Evolutionary conservation across 345 rosid genomes (phyloP), one percentile per base, ranked within the genome.

Genomic region (Syzygium aromaticum): DNA sequence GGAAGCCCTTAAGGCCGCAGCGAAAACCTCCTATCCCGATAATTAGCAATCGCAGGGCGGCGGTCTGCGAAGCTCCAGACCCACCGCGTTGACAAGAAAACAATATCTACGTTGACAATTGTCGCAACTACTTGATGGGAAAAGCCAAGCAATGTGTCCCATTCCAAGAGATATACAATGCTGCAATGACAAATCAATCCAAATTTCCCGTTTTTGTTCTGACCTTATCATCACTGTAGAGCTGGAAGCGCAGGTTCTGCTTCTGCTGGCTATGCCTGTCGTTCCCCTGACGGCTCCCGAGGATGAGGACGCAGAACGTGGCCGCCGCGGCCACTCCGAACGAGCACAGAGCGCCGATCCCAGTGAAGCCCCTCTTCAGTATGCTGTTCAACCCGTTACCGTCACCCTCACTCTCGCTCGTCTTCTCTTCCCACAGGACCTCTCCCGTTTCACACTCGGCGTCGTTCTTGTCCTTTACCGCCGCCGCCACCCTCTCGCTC

Each of bases 271-370:
- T 94, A 92, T 88, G 91, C 80, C 89, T 93, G 85, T 7, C 46
- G 61, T 40, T 46, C 38, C 30, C 23, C 92, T 94, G 80, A 88
- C 88, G 96, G 90, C 90, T 93, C 27, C 98, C 97, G 19, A 96
- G 87, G 25, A 97, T 87, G 89, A 96, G 88, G 85, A 95, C 90
- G 86, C 96, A 95, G 16, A 95, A 88, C 49, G 98, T 94, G 49
- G 98, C 99, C 57, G 99, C 99, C 84, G 99, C 99, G 84, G 98
- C 99, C 85, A 94, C 92, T 53, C 99, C 98, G 38, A 98, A 94
- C 3, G 99, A 94, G 89, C 99, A 98, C 54, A 98, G 92, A 2
- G 99, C 96, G 86, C 99, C 98, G 87, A 98, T 91, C 82, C 99
- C 98, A 56, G 90, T 92, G 57, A 95, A 89, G 89, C 99, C 92